Percentiles rank a stretch among this genome's conserved stretches.
Evolutionary conservation across 495 filamentous ascomycete species (phyloP).

Genomic region (Xylaria grammica): DNA sequence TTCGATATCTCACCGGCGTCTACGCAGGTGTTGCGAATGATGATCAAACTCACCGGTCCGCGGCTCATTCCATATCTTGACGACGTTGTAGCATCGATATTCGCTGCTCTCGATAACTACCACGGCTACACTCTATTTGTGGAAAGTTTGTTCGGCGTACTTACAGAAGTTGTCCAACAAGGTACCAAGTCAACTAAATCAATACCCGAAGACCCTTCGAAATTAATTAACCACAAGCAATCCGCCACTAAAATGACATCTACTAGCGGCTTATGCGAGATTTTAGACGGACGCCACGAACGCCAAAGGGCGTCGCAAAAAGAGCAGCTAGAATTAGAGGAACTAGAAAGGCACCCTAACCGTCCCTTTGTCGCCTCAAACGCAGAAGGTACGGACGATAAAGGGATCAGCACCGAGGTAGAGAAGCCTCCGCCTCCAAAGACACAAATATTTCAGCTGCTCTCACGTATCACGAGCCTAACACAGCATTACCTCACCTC

Average conservation of each 20-base stretch:
- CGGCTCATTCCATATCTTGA: slow-evolving; percentile 86
- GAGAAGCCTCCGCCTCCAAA: slow-evolving; percentile 54
- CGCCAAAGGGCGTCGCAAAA: slow-evolving; percentile 41
- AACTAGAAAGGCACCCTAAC: slow-evolving; percentile 34
- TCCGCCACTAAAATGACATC: slow-evolving; percentile 28
- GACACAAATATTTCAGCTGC: slow-evolving; percentile 64
- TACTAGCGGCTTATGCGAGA: slow-evolving; percentile 35
- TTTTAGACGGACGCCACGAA: slow-evolving; percentile 42
- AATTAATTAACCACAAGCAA: slow-evolving; percentile 45
- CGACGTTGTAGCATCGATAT: slow-evolving; percentile 86
- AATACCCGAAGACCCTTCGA: slow-evolving; percentile 40
- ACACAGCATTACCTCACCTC: slow-evolving; percentile 88
- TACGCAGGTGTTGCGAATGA: slow-evolving; percentile 90
- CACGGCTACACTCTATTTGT: slow-evolving; percentile 92
- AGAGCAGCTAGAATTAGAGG: slow-evolving; percentile 40
- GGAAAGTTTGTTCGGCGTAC: slow-evolving; percentile 80
- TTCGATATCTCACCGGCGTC: slow-evolving; percentile 91
- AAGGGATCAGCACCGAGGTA: slow-evolving; percentile 35
- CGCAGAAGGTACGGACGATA: slow-evolving; percentile 27
- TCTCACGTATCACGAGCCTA: slow-evolving; percentile 69
- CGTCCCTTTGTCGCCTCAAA: slow-evolving; percentile 35
- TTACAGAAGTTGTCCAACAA: slow-evolving; percentile 82
- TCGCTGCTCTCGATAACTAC: slow-evolving; percentile 87
- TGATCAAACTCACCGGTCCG: slow-evolving; percentile 86
- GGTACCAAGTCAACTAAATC: slow-evolving; percentile 69